Evolutionary conservation across 176 grass and related monocot genomes (phyloP), one percentile per base, ranked within the genome.

Genomic region (Carex parvula): DNA sequence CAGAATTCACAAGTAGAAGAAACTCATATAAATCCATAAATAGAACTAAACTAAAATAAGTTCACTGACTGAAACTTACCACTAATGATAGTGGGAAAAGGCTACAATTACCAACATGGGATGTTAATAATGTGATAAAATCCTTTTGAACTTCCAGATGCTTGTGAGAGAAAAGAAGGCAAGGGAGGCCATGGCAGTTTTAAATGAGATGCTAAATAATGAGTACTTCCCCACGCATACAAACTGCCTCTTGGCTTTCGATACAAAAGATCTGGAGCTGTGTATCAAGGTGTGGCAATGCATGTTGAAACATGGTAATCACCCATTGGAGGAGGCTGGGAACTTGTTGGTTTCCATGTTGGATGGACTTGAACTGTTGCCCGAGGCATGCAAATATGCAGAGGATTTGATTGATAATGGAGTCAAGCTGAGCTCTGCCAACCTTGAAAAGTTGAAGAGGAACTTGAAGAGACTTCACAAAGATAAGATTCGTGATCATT

Each of bases 301-400:
- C 84, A 98, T 98, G 95, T 71, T 90, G 69, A 79, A 64, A 41
- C 85, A 93, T 86, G 75, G 75, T 37, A 86, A 93, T 50, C 87
- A 70, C 12, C 88, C 91, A 41, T 79, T 94, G 69, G 89, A 95
- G 83, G 92, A 93, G 80, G 53, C 81, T 18, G 95, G 92, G 18
- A 98, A 98, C 60, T 82, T 90, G 86, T 82, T 98, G 56, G 89
- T 98, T 62, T 82, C 74, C 5, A 87, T 85, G 70, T 63, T 98
- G 24, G 87, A 79, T 64, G 86, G 87, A 20, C 33, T 60, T 57
- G 86, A 88, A 24, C 85, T 85, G 82, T 83, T 98, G 39, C 92
- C 95, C 0, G 95, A 98, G 93, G 95, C 95, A 48, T 98, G 95
- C 81, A 98, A 95, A 84, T 92, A 83, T 81, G 95, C 92, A 8